Percentiles rank a stretch among this genome's conserved stretches.
phyloP scores from a whole-genome alignment of 83 land plant species.

The Diphasiastrum complanatum region DNA sequence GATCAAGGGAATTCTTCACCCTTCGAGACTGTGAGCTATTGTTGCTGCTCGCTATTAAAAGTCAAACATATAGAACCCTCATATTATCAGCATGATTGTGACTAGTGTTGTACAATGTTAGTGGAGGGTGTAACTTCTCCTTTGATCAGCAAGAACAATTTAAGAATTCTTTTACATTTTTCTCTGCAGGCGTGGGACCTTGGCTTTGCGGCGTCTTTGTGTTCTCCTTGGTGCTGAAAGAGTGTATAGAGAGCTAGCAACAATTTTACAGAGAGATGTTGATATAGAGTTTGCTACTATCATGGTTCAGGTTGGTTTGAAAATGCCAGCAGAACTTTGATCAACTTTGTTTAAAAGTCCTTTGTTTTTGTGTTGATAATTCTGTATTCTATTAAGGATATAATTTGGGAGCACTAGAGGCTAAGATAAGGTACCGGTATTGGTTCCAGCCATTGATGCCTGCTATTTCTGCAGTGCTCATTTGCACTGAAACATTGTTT shows the following conservation, averaged over 20 bases:
- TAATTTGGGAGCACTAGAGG: too few relatives aligned
- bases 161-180: neutral
- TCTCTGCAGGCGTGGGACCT: constrained; percentile 84
- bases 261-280: constrained; percentile 27
- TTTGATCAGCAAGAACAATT: neutral
- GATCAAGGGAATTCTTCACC: too few relatives aligned
- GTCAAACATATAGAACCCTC: too few relatives aligned
- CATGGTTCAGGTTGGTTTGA: constrained; percentile 20
- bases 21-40: too few relatives aligned
- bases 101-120: too few relatives aligned
- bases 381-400: too few relatives aligned
- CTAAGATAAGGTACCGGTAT: too few relatives aligned
- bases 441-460: too few relatives aligned
- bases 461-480: neutral
- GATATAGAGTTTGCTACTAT: constrained; percentile 11
- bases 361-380: neutral
- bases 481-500: neutral
- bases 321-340: too few relatives aligned
- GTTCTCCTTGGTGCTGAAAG: constrained; percentile 82
- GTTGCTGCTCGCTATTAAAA: too few relatives aligned
- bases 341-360: neutral
- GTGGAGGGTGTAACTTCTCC: too few relatives aligned
- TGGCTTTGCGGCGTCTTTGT: constrained; percentile 81
- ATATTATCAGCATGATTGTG: too few relatives aligned
- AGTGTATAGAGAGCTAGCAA: constrained; percentile 78